Evolutionary conservation across 306 rosid species (phyloP), one percentile per base, ranked within the genome.

Genomic region (Trifolium dubium): DNA sequence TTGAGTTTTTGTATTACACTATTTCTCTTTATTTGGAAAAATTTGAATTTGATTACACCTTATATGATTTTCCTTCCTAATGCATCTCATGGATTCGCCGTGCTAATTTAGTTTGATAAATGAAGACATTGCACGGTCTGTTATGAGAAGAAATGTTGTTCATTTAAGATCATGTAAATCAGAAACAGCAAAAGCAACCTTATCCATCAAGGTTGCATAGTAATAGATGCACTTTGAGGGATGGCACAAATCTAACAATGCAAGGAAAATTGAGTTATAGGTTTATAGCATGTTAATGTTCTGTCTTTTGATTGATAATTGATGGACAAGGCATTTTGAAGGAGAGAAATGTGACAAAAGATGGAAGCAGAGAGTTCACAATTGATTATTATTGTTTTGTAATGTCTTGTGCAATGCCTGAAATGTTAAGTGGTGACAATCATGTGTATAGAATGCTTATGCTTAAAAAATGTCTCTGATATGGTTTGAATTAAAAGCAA

Each of bases 1-100:
- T 10, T 67, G 73, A 31, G 73, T 73, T 77, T 67, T 47, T 75
- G 43, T 79, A 69, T 62, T 59, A 7, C 1, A 51, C 49, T 70
- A 35, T 37, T 64, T 64, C 13, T 60, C 19, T 60, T 2, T 15
- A 19, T 13, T 17, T 44, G 5, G 60, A 8, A 47, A 54, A n/a
- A 46, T 54, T 65, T 53, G 67, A 31, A 50, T 12, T 32, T n/a
- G 19, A 31, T 60, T 31, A 60, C 19, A 30, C 67, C 6, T 12
- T 13, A 19, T 60, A 14, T 60, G 66, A 32, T 3, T 14, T 60
- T 31, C 43, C 17, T 15, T 23, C 9, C 3, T 5, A 58, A 29
- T 31, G 43, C 43, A 14, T 60, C 10, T 6, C 40, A 59, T 0
- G 5, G 65, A 60, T 31, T 6, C 40, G 6, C 64, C 13, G 13